Evolutionary conservation across 805 yeast genomes (phyloP), one percentile per base, ranked within the genome.

Genomic region (Kodamaea laetipori): DNA sequence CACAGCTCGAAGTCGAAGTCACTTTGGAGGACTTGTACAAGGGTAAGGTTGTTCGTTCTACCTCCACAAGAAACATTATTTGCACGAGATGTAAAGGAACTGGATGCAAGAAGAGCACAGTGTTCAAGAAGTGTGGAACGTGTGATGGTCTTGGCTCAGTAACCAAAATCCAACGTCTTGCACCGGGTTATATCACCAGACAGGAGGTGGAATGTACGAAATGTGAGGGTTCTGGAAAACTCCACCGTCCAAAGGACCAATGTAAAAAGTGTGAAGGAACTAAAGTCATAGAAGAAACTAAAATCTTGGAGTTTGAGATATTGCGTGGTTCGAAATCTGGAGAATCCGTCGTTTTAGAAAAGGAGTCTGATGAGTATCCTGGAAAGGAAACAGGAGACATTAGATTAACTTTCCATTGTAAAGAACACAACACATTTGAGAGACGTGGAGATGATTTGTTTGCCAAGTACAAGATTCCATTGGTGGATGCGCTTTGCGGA

Each of bases 401-500:
- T 12, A 69, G 84, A 2, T 71, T 94, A 50, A 74, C 73, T 0
- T 79, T 85, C 41, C 69, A 70, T 36, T 78, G 80, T 49, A 69
- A 73, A 44, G 63, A 64, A 2, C 78, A 82, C 57, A 54, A 64
- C 1, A 54, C 52, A 1, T 83, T 89, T 55, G 66, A 65, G 28
- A 72, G 94, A 43, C 71, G 73, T 32, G 84, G 79, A 6, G 63
- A 79, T 49, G 92, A 90, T 60, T 64, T 94, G 39, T 78, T 78
- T 51, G 74, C 87, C 2, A 68, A 73, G 21, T 64, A 82, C 30
- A 69, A 68, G 6, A 77, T 92, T 30, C 72, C 95, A 2, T 68
- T 92, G 40, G 79, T 79, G 10, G 98, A 92, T 51, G 83, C 97
- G 0, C 69, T 92, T n/a, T 77, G 88, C 46, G 98, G 98, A 2